phyloP scores from a whole-genome alignment of 2,329 filamentous ascomycete species.

The Pezicula carpinea region DNA sequence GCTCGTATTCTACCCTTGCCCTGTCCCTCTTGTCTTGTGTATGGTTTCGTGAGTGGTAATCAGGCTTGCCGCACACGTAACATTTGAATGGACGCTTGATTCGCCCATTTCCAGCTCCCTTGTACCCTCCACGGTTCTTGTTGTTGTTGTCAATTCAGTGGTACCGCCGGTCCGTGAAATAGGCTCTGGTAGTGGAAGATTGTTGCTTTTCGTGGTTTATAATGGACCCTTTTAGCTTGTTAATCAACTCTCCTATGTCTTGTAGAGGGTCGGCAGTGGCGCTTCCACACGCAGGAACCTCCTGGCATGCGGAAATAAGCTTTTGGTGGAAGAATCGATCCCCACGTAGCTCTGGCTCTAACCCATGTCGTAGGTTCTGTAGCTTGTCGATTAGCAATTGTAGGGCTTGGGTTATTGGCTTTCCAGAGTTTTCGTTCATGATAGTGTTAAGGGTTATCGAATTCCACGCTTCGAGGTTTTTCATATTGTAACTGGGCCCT shows the following conservation, averaged over 20 bases:
- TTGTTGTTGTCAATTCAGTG: too few species aligned
- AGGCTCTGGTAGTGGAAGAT: too few species aligned
- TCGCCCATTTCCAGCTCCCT: too few species aligned
- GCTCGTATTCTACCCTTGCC: too few species aligned
- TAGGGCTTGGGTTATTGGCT: neutral
- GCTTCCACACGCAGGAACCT: conserved; percentile 2
- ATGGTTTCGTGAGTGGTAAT: too few species aligned
- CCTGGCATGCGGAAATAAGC: conserved; percentile 4
- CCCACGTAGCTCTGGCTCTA: neutral
- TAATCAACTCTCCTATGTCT: too few species aligned
- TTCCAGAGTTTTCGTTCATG: neutral
- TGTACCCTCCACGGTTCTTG: too few species aligned
- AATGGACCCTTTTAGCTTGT: conserved; percentile 3
- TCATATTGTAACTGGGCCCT: conserved; percentile 2
- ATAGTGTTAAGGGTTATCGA: neutral
- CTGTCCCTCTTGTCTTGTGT: too few species aligned
- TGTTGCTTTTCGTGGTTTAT: conserved; percentile 3
- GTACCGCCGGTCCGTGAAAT: too few species aligned
- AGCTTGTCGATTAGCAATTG: conserved; percentile 1
- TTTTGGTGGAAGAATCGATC: conserved; percentile 1
- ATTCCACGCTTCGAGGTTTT: conserved; percentile 6
- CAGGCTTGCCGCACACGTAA: too few species aligned
- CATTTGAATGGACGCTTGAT: too few species aligned
- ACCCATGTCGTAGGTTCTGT: neutral
- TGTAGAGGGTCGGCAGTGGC: too few species aligned